Evolutionary conservation across 495 filamentous ascomycete genomes (phyloP).

Genomic region (Aspergillus saccharolyticus): DNA sequence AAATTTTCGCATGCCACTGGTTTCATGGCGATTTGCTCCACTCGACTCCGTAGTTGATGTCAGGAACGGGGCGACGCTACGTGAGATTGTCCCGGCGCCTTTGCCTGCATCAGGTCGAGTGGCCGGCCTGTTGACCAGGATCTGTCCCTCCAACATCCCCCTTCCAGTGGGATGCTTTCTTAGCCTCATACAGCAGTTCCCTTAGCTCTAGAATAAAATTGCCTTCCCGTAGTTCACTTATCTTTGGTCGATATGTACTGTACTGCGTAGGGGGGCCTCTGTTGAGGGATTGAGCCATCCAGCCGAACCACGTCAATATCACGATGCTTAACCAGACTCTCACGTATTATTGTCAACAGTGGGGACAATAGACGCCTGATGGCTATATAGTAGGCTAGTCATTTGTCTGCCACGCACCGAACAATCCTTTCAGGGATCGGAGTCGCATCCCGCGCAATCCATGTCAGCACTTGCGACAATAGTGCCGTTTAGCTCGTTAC

Average conservation of each 20-base stretch:
- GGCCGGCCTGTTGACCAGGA: no score
- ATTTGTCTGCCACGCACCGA: no score
- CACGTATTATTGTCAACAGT: no score
- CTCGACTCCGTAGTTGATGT: background rate
- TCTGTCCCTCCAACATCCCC: background rate
- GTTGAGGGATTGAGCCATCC: no score
- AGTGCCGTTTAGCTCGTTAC: background rate
- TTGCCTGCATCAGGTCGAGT: background rate
- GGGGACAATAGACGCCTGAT: no score
- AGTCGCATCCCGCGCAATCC: background rate
- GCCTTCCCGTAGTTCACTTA: no score
- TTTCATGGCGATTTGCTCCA: background rate
- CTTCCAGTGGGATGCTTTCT: background rate
- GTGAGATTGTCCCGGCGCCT: background rate
- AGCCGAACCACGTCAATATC: no score
- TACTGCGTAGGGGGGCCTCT: no score
- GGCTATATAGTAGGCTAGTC: no score
- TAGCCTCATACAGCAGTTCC: background rate
- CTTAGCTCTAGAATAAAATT: background rate
- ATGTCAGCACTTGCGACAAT: background rate
- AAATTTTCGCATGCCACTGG: background rate
- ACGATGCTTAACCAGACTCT: no score
- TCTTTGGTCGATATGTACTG: no score
- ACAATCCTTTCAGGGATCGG: no score
- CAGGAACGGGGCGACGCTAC: background rate